These are phyloP conservation scores for Aureobasidium subglaciale DNA, from an alignment of 2,329 filamentous ascomycete genomes.

Conservation along the genomic window DNA sequence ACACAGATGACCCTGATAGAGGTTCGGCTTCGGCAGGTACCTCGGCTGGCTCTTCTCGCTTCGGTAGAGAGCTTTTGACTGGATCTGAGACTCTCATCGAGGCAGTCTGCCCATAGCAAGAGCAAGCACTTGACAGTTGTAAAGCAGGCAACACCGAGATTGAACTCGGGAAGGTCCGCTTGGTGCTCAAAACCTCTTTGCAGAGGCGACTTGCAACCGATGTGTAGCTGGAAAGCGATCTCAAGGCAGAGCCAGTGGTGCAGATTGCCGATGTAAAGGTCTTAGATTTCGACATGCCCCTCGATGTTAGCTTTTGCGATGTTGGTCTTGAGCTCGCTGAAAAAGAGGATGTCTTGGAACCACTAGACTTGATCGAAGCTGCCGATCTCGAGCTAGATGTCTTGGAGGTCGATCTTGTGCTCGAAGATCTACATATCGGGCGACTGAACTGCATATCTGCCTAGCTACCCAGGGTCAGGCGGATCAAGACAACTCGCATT, in stretches of 20 bases:
- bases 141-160: neutral
- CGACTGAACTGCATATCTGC: no score
- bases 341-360: neutral
- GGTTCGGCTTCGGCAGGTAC: no score
- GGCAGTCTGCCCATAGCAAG: neutral
- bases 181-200: neutral
- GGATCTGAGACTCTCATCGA: neutral
- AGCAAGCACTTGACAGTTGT: neutral
- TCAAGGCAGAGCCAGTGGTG: neutral
- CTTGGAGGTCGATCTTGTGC: no score
- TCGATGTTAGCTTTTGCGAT: neutral
- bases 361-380: neutral
- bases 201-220: neutral
- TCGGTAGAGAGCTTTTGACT: neutral
- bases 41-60: neutral
- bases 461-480: no score
- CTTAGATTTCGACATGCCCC: neutral
- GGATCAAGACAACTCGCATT: no score
- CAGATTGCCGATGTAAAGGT: slow-evolving; percentile 1
- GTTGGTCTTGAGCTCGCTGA: neutral
- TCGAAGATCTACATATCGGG: no score
- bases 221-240: neutral
- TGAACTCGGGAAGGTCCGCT: neutral
- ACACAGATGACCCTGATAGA: no score
- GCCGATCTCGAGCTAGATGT: neutral